A percentile compares a stretch with the other conserved stretches of the same genome.
Conservation (phyloP, 805 yeast genomes). For the Myxozyma neglecta region DNA sequence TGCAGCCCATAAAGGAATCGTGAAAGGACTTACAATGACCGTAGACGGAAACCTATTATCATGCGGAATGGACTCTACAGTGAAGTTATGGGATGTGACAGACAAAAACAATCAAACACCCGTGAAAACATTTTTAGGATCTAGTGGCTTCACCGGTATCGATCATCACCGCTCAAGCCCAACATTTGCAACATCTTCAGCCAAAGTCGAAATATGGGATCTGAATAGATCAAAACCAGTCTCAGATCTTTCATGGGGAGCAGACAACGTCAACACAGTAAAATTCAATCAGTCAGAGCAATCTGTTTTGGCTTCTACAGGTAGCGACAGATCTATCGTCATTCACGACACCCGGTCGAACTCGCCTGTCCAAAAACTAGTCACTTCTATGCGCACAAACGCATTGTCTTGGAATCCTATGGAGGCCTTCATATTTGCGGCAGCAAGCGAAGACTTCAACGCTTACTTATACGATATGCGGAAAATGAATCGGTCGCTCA, state of each 20-base stretch:
- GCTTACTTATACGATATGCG: slow-evolving; percentile 96
- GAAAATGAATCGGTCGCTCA: slow-evolving; percentile 74
- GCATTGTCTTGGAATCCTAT: slow-evolving; percentile 95
- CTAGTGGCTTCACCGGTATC: slow-evolving; percentile 76
- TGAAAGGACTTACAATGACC: slow-evolving; percentile 78
- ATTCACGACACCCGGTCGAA: slow-evolving; percentile 88
- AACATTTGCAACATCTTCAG: slow-evolving; percentile 89
- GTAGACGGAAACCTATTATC: slow-evolving; percentile 65
- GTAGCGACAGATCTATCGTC: slow-evolving; percentile 86
- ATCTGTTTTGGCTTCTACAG: slow-evolving; percentile 81
- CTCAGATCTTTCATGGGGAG: slow-evolving; percentile 89
- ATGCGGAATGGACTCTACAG: slow-evolving; percentile 86
- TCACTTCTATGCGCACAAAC: slow-evolving; percentile 78
- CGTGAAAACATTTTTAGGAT: slow-evolving; percentile 77
- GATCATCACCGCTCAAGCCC: slow-evolving; percentile 81
- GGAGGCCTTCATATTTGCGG: slow-evolving; percentile 92
- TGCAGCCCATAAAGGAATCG: slow-evolving; percentile 88
- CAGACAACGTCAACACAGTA: slow-evolving; percentile 81
- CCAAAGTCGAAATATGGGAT: slow-evolving; percentile 90
- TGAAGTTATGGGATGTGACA: slow-evolving; percentile 82
- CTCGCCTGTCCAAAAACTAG: slow-evolving; percentile 88
- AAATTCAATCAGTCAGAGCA: slow-evolving; percentile 89
- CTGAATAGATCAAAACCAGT: slow-evolving; percentile 72
- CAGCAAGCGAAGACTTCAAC: slow-evolving; percentile 93
- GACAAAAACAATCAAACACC: slow-evolving; percentile 47